Evolutionary conservation across 495 filamentous ascomycete species (phyloP).

Genomic region (Lophiostoma macrostomum): DNA sequence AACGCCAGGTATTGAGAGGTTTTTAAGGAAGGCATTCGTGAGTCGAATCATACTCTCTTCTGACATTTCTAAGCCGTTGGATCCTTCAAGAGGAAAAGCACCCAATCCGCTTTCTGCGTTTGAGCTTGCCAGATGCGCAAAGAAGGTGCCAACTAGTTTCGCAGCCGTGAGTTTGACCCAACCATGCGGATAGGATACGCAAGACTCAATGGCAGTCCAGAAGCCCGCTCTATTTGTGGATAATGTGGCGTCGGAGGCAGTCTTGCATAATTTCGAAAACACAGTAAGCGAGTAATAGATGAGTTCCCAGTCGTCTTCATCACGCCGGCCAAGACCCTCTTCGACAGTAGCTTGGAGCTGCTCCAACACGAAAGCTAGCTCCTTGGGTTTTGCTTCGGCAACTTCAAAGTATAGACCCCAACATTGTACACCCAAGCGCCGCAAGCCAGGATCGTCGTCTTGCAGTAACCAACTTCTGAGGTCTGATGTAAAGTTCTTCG

Average conservation of each 20-base stretch:
- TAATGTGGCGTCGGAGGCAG: constrained; percentile 60
- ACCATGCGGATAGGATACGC: constrained; percentile 68
- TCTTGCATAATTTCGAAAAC: constrained; percentile 63
- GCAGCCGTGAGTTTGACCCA: constrained; percentile 75
- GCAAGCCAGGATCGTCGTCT: constrained; percentile 63
- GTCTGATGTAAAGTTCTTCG: constrained; percentile 63
- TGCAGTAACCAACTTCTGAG: constrained; percentile 76
- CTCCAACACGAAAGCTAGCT: constrained; percentile 46
- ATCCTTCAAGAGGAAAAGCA: constrained; percentile 63
- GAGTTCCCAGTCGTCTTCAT: constrained; percentile 69
- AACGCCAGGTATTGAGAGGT: constrained; percentile 63
- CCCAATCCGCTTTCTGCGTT: constrained; percentile 52
- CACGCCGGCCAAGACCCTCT: constrained; percentile 35
- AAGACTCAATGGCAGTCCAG: constrained; percentile 64
- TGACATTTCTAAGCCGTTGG: constrained; percentile 64
- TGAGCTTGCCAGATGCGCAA: constrained; percentile 71
- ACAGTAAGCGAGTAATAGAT: constrained; percentile 70
- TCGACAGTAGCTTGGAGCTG: constrained; percentile 40
- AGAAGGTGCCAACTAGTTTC: constrained; percentile 69
- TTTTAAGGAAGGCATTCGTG: constrained; percentile 59
- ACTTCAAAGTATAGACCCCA: constrained; percentile 81
- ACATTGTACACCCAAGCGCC: constrained; percentile 70
- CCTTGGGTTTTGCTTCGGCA: constrained; percentile 59
- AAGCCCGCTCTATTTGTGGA: constrained; percentile 52
- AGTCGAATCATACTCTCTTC: constrained; percentile 63